Percentiles rank a stretch among this genome's conserved stretches.
Evolutionary conservation across 1,284 basidiomycete species (phyloP).

Genomic region (Cutaneotrichosporon sp.): DNA sequence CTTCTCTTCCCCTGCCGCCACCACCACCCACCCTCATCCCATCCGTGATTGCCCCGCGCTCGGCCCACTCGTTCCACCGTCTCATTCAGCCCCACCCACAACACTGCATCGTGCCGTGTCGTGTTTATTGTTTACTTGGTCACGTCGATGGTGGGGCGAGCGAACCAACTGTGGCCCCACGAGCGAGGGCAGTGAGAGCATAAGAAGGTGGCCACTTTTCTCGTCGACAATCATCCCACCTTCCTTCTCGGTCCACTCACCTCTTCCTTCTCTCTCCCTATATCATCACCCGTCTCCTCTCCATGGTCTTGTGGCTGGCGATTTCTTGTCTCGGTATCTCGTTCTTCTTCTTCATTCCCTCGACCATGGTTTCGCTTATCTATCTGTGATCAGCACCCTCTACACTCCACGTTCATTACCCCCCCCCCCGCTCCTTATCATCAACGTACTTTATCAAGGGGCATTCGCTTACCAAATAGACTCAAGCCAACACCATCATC

Average conservation of each 20-base stretch:
- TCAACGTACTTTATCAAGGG: background rate
- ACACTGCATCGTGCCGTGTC: background rate
- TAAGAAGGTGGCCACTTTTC: background rate
- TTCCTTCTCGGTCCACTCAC: background rate
- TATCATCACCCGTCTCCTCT: background rate
- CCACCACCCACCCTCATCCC: background rate
- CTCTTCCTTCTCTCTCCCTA: background rate
- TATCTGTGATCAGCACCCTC: background rate
- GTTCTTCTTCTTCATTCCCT: too few species aligned
- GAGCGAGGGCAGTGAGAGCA: background rate
- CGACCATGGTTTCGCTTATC: too few species aligned
- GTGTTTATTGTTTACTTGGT: constrained; percentile 1
- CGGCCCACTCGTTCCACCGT: constrained; percentile 1
- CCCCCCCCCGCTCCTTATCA: background rate
- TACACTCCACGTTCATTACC: background rate
- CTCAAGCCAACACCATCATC: background rate
- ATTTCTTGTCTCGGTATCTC: background rate
- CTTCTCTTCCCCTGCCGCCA: background rate
- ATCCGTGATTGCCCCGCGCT: background rate
- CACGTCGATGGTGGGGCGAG: background rate
- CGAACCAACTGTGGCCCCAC: background rate
- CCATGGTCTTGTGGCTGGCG: too few species aligned
- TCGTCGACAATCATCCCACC: background rate
- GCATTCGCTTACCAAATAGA: background rate
- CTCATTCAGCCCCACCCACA: background rate